Evolutionary conservation across 148 eudicot genomes (phyloP).

Genomic region (Nepenthes gracilis): DNA sequence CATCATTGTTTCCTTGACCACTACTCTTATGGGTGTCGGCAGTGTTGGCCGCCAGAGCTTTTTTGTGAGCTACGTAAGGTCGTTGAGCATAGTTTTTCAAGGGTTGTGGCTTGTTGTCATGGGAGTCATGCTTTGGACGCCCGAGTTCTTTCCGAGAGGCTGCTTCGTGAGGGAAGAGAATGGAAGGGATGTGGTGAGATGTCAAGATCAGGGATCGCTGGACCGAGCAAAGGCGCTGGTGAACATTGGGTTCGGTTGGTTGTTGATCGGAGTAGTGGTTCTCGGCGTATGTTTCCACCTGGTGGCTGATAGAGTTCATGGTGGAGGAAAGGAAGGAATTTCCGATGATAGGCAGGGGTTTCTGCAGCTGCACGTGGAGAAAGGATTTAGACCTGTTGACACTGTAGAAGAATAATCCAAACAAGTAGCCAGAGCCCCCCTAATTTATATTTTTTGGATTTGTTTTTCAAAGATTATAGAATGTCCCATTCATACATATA

Average conservation of each 20-base stretch:
- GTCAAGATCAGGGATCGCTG: slow-evolving; percentile 13
- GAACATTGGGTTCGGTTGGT: slow-evolving; percentile 26
- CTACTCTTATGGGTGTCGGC: slow-evolving; percentile 24
- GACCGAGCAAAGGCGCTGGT: slow-evolving; percentile 32
- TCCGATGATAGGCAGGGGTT: slow-evolving; percentile 3
- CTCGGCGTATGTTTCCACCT: slow-evolving; percentile 17
- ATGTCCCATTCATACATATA: no score
- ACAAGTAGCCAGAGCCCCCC: no score
- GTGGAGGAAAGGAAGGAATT: slow-evolving; percentile 5
- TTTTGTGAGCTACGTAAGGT: slow-evolving; percentile 19
- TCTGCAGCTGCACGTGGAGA: not conserved
- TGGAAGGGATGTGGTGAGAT: slow-evolving; percentile 13
- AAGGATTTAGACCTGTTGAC: no score
- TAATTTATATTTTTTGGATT: no score
- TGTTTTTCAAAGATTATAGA: no score
- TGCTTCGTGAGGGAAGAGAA: slow-evolving; percentile 13
- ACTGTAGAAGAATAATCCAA: not conserved
- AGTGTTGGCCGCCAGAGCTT: slow-evolving; percentile 17
- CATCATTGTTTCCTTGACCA: slow-evolving; percentile 17
- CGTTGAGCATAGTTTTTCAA: slow-evolving; percentile 22
- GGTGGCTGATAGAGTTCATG: slow-evolving; percentile 6
- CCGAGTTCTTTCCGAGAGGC: slow-evolving; percentile 24
- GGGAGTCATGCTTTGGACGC: slow-evolving; percentile 37
- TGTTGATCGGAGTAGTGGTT: slow-evolving; percentile 20
- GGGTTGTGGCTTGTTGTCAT: slow-evolving; percentile 33